These are phyloP conservation scores for Knufia fluminis DNA, from an alignment of 2,329 filamentous ascomycete genomes.

Conservation along the genomic window DNA sequence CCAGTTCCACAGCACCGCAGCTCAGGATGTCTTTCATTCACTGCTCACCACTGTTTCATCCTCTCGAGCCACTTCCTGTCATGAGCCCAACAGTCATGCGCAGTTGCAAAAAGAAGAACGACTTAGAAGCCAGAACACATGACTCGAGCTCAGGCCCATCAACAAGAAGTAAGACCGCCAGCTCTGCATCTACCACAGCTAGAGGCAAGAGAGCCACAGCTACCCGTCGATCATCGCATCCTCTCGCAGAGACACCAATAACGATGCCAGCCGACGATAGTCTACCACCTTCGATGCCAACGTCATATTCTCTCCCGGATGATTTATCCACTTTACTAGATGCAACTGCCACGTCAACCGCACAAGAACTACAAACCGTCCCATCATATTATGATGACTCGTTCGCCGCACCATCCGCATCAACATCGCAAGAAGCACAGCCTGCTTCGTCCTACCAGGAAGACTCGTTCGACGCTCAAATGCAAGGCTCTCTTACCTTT, in stretches of 20 bases:
- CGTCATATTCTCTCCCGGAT: background rate
- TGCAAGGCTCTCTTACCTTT: slow-evolving; percentile 3
- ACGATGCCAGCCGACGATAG: background rate
- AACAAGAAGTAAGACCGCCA: background rate
- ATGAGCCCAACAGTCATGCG: slow-evolving; percentile 6
- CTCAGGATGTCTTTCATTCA: slow-evolving; percentile 7
- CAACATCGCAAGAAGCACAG: background rate
- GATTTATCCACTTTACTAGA: background rate
- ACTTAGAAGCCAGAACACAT: background rate
- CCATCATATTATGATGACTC: too few species aligned
- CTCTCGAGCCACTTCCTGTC: slow-evolving; percentile 7
- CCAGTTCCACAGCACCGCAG: background rate
- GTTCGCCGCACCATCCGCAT: background rate
- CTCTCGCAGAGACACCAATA: background rate
- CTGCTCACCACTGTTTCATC: slow-evolving; percentile 8
- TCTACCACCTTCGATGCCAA: background rate
- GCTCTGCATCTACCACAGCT: background rate
- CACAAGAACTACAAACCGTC: too few species aligned
- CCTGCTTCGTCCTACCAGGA: background rate
- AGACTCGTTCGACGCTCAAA: slow-evolving; percentile 4
- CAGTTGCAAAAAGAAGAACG: background rate
- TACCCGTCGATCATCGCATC: slow-evolving; percentile 1
- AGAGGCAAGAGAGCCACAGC: slow-evolving; percentile 6
- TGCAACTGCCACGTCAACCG: too few species aligned
- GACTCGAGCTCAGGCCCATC: background rate